Conservation (phyloP, 2,329 filamentous ascomycete species). For the Penicillium sp. region DNA sequence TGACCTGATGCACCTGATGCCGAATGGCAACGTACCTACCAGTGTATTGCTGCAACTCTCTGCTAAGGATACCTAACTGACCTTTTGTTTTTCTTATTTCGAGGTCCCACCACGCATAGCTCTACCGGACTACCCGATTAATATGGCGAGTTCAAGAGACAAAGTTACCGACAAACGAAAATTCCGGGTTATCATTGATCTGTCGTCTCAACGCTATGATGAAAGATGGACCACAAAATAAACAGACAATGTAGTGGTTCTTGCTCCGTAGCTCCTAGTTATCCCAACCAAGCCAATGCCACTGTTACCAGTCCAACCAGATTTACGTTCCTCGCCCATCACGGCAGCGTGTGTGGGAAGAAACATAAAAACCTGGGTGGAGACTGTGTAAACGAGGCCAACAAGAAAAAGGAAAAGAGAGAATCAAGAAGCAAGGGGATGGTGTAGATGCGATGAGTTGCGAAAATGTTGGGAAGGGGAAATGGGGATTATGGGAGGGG, state of each 20-base stretch:
- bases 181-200: slow-evolving; percentile 31
- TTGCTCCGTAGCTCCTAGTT: slow-evolving; percentile 16
- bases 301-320: slow-evolving; percentile 3
- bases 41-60: too few relatives aligned
- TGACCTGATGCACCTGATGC: too few relatives aligned
- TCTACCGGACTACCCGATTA: neutral
- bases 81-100: neutral
- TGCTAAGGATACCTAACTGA: too few relatives aligned
- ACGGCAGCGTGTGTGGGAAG: neutral
- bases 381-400: neutral
- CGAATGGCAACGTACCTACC: too few relatives aligned
- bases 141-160: neutral
- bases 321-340: neutral
- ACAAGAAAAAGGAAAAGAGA: slow-evolving; percentile 4
- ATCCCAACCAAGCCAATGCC: slow-evolving; percentile 12
- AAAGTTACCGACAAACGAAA: neutral
- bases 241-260: slow-evolving; percentile 19
- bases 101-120: too few relatives aligned
- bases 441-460: slow-evolving; percentile 4
- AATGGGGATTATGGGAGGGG: slow-evolving; percentile 5
- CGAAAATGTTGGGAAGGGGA: slow-evolving; percentile 8
- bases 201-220: slow-evolving; percentile 34
- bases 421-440: neutral
- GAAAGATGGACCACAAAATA: slow-evolving; percentile 26
- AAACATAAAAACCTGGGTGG: neutral